Evolutionary conservation across 1,284 basidiomycete species (phyloP).

Genomic region (Rhodotorula sp.): DNA sequence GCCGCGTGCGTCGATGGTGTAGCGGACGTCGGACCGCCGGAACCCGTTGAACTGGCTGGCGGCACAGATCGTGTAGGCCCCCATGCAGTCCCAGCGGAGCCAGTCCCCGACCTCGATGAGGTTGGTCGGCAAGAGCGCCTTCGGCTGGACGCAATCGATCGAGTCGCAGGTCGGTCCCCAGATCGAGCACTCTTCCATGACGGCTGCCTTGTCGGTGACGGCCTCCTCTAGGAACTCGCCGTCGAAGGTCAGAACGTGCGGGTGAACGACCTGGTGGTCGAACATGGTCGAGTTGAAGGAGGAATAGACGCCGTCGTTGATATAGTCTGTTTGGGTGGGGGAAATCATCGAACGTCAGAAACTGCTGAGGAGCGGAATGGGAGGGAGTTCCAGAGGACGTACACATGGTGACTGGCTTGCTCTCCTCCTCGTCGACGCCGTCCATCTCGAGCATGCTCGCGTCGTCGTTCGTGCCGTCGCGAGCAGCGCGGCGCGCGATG

Average conservation of each 20-base stretch:
- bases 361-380: conserved; percentile 16
- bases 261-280: conserved; percentile 84
- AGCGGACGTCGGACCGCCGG: conserved; percentile 49
- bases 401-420: conserved; percentile 77
- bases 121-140: conserved; percentile 62
- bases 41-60: conserved; percentile 57
- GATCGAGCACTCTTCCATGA: conserved; percentile 42
- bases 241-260: conserved; percentile 66
- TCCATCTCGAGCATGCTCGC: conserved; percentile 30
- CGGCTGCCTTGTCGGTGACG: not conserved
- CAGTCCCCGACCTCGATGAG: conserved; percentile 77
- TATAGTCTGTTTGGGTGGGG: conserved; percentile 66
- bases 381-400: conserved; percentile 51
- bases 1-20: conserved; percentile 49
- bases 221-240: conserved; percentile 45
- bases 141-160: conserved; percentile 74
- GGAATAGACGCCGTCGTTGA: conserved; percentile 97
- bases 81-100: conserved; percentile 89
- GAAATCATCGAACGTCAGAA: not conserved
- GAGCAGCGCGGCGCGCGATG: conserved; percentile 73
- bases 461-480: conserved; percentile 42
- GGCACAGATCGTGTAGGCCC: conserved; percentile 88
- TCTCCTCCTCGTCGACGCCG: conserved; percentile 50
- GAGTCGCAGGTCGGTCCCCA: conserved; percentile 73
- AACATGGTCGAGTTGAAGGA: conserved; percentile 97